phyloP scores from a whole-genome alignment of 2,329 filamentous ascomycete genomes.

The Emmonsiellopsis sp. region DNA sequence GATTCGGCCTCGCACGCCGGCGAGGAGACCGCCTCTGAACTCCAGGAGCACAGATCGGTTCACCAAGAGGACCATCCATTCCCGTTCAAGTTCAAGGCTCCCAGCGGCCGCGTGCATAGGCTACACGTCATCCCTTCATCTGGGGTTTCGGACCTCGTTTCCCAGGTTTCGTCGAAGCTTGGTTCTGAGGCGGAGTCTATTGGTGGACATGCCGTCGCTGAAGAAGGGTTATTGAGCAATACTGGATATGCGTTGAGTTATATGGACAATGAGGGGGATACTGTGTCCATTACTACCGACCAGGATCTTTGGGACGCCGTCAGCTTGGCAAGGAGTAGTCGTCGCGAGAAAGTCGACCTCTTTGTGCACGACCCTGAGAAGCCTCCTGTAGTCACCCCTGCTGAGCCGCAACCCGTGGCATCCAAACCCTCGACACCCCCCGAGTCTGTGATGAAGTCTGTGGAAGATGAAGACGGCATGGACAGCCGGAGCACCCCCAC shows the following conservation, averaged over 20 bases:
- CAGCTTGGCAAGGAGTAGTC: constrained; percentile 65
- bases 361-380: constrained; percentile 92
- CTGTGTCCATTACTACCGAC: constrained; percentile 92
- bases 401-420: constrained; percentile 49
- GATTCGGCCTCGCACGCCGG: constrained; percentile 94
- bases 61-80: constrained; percentile 64
- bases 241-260: constrained; percentile 90
- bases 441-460: constrained; percentile 41
- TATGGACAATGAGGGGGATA: constrained; percentile 92
- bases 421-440: constrained; percentile 44
- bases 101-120: constrained; percentile 86
- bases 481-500: constrained; percentile 32
- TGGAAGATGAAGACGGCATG: constrained; percentile 49
- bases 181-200: constrained; percentile 74
- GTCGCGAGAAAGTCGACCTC: constrained; percentile 87
- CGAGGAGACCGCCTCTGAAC: constrained; percentile 62
- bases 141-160: constrained; percentile 71
- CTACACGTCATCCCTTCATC: constrained; percentile 74
- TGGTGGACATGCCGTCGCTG: constrained; percentile 68
- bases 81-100: constrained; percentile 98
- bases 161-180: constrained; percentile 72
- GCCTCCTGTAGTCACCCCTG: constrained; percentile 59
- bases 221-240: constrained; percentile 67
- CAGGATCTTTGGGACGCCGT: constrained; percentile 89
- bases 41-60: constrained; percentile 49